These are phyloP conservation scores for Fusarium burgessii DNA, from an alignment of 2,329 filamentous ascomycete genomes.

Conservation along the genomic window DNA sequence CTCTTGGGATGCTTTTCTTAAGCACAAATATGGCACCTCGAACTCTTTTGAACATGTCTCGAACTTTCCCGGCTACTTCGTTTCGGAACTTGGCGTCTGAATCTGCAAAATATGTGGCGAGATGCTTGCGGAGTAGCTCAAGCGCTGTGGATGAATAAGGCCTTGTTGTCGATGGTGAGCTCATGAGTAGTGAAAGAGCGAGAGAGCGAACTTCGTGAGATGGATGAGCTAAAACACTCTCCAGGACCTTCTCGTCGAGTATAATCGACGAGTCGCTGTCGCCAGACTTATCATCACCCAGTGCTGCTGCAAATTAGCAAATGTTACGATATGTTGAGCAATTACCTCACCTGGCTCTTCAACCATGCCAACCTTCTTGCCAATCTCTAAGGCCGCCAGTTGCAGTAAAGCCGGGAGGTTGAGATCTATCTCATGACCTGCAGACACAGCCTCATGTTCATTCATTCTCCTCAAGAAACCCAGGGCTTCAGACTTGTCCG, in stretches of 20 bases:
- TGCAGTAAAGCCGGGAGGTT: slow-evolving; percentile 69
- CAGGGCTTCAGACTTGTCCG: slow-evolving; percentile 65
- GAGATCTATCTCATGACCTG: slow-evolving; percentile 58
- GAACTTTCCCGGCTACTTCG: slow-evolving; percentile 79
- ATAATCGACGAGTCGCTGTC: slow-evolving; percentile 48
- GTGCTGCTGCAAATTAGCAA: slow-evolving; percentile 45
- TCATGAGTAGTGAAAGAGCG: slow-evolving; percentile 83
- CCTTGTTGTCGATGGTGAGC: slow-evolving; percentile 78
- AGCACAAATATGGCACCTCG: slow-evolving; percentile 73
- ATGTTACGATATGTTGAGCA: neutral
- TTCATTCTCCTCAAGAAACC: slow-evolving; percentile 70
- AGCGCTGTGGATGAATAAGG: slow-evolving; percentile 76
- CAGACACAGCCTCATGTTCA: slow-evolving; percentile 60
- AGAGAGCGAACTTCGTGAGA: slow-evolving; percentile 78
- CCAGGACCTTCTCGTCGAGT: slow-evolving; percentile 60
- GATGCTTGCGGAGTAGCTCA: slow-evolving; percentile 70
- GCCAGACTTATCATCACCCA: slow-evolving; percentile 37
- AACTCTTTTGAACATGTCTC: slow-evolving; percentile 81
- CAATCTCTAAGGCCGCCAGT: slow-evolving; percentile 75
- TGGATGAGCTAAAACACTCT: slow-evolving; percentile 65
- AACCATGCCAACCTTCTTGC: slow-evolving; percentile 76
- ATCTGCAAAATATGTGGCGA: slow-evolving; percentile 82
- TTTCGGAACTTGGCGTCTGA: slow-evolving; percentile 88
- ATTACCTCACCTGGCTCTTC: slow-evolving; percentile 69
- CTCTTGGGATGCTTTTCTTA: slow-evolving; percentile 57